Evolutionary conservation across 2,329 filamentous ascomycete genomes (phyloP).

Genomic region (Neofusicoccum cordaticola): DNA sequence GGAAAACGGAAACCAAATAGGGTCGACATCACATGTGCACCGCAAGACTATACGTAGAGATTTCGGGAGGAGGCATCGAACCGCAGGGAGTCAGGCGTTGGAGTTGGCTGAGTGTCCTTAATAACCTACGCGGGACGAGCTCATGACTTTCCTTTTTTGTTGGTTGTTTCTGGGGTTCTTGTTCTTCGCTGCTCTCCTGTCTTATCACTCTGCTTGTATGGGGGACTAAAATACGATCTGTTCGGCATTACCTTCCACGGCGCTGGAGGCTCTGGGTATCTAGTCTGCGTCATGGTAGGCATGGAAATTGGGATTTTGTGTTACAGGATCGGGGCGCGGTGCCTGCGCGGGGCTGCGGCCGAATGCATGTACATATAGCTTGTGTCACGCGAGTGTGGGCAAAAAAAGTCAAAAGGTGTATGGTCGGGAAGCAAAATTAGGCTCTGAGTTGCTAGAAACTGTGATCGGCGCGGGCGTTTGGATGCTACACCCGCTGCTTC

Average conservation of each 20-base stretch:
- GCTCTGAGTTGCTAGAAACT: background rate
- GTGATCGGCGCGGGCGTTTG: background rate
- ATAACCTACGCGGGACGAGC: constrained; percentile 10
- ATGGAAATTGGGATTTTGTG: constrained; percentile 1
- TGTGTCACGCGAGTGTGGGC: background rate
- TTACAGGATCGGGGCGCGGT: background rate
- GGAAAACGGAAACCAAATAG: background rate
- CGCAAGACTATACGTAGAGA: constrained; percentile 9
- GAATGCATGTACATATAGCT: constrained; percentile 1
- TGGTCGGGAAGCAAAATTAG: background rate
- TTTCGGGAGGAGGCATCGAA: background rate
- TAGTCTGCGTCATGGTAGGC: background rate
- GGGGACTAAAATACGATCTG: constrained; percentile 12
- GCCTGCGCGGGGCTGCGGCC: background rate
- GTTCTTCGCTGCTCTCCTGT: background rate
- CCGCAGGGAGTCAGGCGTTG: constrained; percentile 3
- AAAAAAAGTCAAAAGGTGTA: background rate
- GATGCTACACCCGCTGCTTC: background rate
- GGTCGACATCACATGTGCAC: background rate
- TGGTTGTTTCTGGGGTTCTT: constrained; percentile 10
- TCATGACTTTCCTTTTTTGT: constrained; percentile 8
- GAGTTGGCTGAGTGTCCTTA: constrained; percentile 14
- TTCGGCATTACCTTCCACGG: constrained; percentile 5
- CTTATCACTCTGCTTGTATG: background rate
- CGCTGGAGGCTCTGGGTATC: constrained; percentile 9